Evolutionary conservation across 2,329 filamentous ascomycete species (phyloP), one percentile per base, ranked within the genome.

Genomic region (Xylaria hypoxylon): DNA sequence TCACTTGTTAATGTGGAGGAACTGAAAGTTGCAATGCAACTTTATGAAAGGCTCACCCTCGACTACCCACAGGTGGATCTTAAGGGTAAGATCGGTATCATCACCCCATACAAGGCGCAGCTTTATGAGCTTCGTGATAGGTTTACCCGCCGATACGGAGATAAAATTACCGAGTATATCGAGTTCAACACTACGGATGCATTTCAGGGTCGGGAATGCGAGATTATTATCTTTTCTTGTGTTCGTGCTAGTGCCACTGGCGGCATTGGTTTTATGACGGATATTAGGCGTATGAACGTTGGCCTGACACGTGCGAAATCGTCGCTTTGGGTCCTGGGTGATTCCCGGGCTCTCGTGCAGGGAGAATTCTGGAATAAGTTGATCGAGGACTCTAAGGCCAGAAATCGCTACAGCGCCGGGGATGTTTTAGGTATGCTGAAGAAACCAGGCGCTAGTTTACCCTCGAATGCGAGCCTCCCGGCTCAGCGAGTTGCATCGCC

Each of bases 121-220:
- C 82, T 99, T 15, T 88, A 86, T 63, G 90, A 94, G 77, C 84
- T 99, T 65, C 94, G 92, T 70, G 83, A 85, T 52, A 89, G 90
- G 1, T 99, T 99, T 78, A 81, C 84, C 8, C 82, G 85, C 15
- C 85, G 84, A 48, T 98, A 92, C 75, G 94, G 95, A 40, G 87
- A 92, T 3, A 80, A 79, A 0, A 94, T 99, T 70, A 85, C 90
- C 26, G 90, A 92, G 35, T 86, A 87, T 22, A 91, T 99, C 70
- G 96, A 99, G 72, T 99, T 99, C 86, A 99, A 99, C 79, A 99
- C 96, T 0, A 99, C 96, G 0, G 96, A 99, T 80, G 96, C 96
- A 19, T 99, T 97, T 79, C 94, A 99, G 79, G 96, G 96, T 69
- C 90, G 96, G 72, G 96, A 99, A 80, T 96, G 94, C 75, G 96